Percentiles rank a stretch among this genome's conserved stretches.
phyloP scores from a whole-genome alignment of 2,329 filamentous ascomycete genomes.

The Penicillium sp. region DNA sequence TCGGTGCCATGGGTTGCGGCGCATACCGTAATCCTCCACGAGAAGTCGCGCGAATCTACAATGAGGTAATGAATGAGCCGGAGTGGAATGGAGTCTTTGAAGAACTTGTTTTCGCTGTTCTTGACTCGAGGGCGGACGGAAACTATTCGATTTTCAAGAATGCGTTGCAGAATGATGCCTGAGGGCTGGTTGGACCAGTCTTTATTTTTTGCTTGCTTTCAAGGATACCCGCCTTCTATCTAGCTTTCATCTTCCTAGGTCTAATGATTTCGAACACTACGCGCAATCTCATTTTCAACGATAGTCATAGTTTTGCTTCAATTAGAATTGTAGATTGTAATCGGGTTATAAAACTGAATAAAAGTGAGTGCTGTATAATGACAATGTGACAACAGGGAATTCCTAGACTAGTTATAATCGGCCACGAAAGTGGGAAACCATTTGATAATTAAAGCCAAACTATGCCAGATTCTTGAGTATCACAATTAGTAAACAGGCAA shows the following conservation, averaged over 20 bases:
- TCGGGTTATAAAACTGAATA: too few species aligned
- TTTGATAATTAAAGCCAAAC: too few species aligned
- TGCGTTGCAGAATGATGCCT: neutral
- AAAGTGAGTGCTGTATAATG: too few species aligned
- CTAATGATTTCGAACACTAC: neutral
- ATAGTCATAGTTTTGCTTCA: too few species aligned
- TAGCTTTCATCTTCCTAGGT: neutral
- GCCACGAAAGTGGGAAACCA: too few species aligned
- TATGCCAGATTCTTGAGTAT: neutral
- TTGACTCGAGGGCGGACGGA: slow-evolving; percentile 35
- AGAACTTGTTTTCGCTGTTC: slow-evolving; percentile 62
- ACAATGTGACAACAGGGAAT: too few species aligned
- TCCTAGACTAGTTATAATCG: too few species aligned
- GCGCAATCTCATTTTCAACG: too few species aligned
- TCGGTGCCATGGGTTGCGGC: slow-evolving; percentile 66
- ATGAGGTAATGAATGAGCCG: slow-evolving; percentile 55
- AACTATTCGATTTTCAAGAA: slow-evolving; percentile 18
- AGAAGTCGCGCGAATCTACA: slow-evolving; percentile 60
- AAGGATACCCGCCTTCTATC: neutral
- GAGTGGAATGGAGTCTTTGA: slow-evolving; percentile 62
- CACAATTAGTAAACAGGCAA: neutral
- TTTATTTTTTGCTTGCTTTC: too few species aligned
- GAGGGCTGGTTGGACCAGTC: neutral
- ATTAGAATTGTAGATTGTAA: too few species aligned
- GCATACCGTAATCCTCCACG: slow-evolving; percentile 59